A percentile compares a stretch with the other conserved stretches of the same genome.
phyloP scores from a whole-genome alignment of 306 rosid genomes.

The Quercus engelmannii region DNA sequence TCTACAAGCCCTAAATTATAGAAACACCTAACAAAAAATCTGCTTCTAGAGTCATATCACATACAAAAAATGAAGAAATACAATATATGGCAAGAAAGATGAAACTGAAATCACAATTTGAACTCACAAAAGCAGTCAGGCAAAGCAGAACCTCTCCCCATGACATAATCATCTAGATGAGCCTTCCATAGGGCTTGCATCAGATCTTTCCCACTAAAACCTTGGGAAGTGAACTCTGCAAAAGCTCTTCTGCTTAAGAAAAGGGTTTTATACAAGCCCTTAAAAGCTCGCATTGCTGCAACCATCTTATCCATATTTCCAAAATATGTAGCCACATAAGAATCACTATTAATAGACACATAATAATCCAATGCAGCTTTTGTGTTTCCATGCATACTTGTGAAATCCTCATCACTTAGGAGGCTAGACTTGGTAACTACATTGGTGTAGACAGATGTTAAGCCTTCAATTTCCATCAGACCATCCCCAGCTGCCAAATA shows the following conservation, averaged over 20 bases:
- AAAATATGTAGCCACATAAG: slow-evolving; percentile 76
- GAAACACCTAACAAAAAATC: too few relatives aligned
- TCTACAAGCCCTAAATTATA: too few relatives aligned
- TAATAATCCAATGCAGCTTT: slow-evolving; percentile 35
- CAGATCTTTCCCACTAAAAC: slow-evolving; percentile 57
- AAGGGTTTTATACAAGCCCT: slow-evolving; percentile 65
- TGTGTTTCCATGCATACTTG: slow-evolving; percentile 91
- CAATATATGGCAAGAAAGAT: background rate
- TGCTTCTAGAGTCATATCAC: background rate
- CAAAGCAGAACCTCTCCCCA: slow-evolving; percentile 81
- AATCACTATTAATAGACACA: slow-evolving; percentile 85
- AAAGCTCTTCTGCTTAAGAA: slow-evolving; percentile 77
- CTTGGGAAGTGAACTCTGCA: slow-evolving; percentile 60
- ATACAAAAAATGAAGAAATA: background rate
- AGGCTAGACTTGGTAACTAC: slow-evolving; percentile 75
- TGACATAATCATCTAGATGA: slow-evolving; percentile 67
- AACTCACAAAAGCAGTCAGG: slow-evolving; percentile 83
- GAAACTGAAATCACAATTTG: slow-evolving; percentile 48
- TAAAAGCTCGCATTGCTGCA: slow-evolving; percentile 81
- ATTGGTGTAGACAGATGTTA: slow-evolving; percentile 53
- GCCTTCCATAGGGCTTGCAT: slow-evolving; percentile 60
- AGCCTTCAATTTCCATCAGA: slow-evolving; percentile 43
- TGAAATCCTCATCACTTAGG: slow-evolving; percentile 73
- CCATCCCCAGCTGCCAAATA: slow-evolving; percentile 67
- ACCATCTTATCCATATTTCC: slow-evolving; percentile 99